Evolutionary conservation across 106 monocot genomes (phyloP).

Genomic region (Dendrobium chrysotoxum): DNA sequence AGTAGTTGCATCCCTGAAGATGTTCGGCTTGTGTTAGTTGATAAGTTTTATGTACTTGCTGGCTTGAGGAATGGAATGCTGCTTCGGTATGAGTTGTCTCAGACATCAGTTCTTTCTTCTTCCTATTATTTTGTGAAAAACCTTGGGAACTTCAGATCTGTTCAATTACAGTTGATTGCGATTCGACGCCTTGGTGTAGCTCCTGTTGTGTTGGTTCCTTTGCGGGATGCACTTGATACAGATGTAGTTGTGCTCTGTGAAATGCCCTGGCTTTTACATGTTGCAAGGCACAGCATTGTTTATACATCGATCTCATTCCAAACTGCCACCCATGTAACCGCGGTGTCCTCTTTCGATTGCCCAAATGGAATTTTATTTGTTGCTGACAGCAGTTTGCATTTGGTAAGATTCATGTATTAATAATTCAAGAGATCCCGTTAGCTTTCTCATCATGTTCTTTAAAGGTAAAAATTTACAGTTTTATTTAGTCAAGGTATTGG

Average conservation of each 20-base stretch:
- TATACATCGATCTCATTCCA: slow-evolving; percentile 89
- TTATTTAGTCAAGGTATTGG: not conserved
- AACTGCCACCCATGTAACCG: slow-evolving; percentile 80
- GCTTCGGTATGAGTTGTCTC: slow-evolving; percentile 88
- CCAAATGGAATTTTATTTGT: slow-evolving; percentile 87
- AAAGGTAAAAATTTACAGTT: not conserved
- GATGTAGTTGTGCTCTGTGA: slow-evolving; percentile 89
- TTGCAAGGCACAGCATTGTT: slow-evolving; percentile 72
- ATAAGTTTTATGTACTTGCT: slow-evolving; percentile 63
- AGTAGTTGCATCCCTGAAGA: slow-evolving; percentile 84
- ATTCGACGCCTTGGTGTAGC: slow-evolving; percentile 73
- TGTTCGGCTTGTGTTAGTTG: slow-evolving; percentile 73
- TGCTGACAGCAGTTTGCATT: slow-evolving; percentile 71
- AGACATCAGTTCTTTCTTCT: slow-evolving; percentile 4
- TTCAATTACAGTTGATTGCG: slow-evolving; percentile 62
- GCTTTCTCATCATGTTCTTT: not conserved
- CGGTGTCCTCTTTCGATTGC: slow-evolving; percentile 66
- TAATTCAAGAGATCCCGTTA: not conserved
- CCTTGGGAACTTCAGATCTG: slow-evolving; percentile 16
- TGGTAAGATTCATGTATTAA: slow-evolving; percentile 42
- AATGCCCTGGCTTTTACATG: slow-evolving; percentile 83
- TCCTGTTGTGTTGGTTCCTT: slow-evolving; percentile 77
- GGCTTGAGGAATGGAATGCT: slow-evolving; percentile 99
- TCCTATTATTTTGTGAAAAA: slow-evolving; percentile 10
- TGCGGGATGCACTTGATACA: slow-evolving; percentile 62